Percentiles rank a stretch among this genome's conserved stretches.
phyloP scores from a whole-genome alignment of 176 grass and related monocot genomes.

The Eragrostis curvula region DNA sequence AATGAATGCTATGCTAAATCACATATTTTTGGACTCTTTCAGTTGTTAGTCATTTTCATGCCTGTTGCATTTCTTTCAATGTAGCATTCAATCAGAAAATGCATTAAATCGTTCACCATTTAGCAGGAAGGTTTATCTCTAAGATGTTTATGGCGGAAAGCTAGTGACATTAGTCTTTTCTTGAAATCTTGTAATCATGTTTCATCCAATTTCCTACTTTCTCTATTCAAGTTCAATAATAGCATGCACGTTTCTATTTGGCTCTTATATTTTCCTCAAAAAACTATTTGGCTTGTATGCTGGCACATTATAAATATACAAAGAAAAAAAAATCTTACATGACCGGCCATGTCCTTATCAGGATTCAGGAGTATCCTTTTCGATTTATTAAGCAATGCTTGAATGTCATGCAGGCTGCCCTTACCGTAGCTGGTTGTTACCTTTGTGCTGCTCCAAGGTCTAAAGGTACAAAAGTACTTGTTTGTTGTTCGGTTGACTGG shows the following conservation, averaged over 20 bases:
- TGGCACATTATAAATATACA: conserved; percentile 9
- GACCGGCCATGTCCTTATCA: conserved; percentile 1
- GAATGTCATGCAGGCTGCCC: conserved; percentile 65
- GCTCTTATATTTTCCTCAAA: neutral
- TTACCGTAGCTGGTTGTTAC: conserved; percentile 85
- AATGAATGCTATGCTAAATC: neutral
- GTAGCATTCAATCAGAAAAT: neutral
- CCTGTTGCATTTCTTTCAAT: neutral
- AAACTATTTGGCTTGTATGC: conserved; percentile 15
- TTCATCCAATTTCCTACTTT: neutral
- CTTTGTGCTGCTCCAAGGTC: conserved; percentile 80
- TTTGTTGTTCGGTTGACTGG: conserved; percentile 76
- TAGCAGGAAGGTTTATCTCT: neutral
- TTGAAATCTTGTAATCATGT: neutral
- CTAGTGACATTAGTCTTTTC: neutral
- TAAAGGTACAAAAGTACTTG: conserved; percentile 82
- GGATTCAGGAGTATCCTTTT: neutral
- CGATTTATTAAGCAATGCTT: conserved; percentile 35
- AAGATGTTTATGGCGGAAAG: conserved; percentile 1
- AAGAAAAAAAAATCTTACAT: conserved; percentile 19
- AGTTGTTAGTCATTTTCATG: neutral
- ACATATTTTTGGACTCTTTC: neutral
- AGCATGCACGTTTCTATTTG: conserved; percentile 10
- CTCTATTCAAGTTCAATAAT: conserved; percentile 10
- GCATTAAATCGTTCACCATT: neutral